Evolutionary conservation across 2,329 filamentous ascomycete species (phyloP).

Genomic region (Aspergillus sp.): DNA sequence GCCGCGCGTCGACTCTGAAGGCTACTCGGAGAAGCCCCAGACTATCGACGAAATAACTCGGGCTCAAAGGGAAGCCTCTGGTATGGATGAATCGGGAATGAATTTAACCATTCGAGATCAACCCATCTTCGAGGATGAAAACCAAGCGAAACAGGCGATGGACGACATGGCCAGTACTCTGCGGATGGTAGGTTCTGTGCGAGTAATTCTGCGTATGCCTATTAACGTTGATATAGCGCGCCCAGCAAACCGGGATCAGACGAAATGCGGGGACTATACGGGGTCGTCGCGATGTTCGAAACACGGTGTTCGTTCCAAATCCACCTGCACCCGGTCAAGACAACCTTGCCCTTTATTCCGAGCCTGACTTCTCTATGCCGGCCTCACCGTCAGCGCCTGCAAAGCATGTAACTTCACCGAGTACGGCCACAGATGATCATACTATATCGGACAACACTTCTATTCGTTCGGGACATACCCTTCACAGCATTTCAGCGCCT

Average conservation of each 20-base stretch:
- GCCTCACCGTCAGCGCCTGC: slow-evolving; percentile 27
- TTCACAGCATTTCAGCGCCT: slow-evolving; percentile 58
- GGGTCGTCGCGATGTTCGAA: slow-evolving; percentile 81
- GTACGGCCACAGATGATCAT: slow-evolving; percentile 54
- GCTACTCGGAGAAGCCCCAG: slow-evolving; percentile 31
- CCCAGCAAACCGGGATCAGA: slow-evolving; percentile 45
- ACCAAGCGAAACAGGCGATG: slow-evolving; percentile 40
- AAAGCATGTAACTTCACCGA: slow-evolving; percentile 38
- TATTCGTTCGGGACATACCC: slow-evolving; percentile 75
- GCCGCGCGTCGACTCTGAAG: slow-evolving; percentile 31
- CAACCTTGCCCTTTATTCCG: slow-evolving; percentile 17
- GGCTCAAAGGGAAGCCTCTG: slow-evolving; percentile 35
- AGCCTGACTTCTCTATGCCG: slow-evolving; percentile 18
- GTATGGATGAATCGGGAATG: slow-evolving; percentile 34
- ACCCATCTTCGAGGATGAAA: slow-evolving; percentile 42
- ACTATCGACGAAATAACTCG: slow-evolving; percentile 37
- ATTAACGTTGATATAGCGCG: slow-evolving; percentile 27
- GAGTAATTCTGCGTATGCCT: not conserved
- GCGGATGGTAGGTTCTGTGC: slow-evolving; percentile 27
- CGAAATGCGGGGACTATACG: slow-evolving; percentile 68
- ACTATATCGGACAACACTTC: slow-evolving; percentile 78
- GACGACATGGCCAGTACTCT: slow-evolving; percentile 42
- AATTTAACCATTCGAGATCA: slow-evolving; percentile 42
- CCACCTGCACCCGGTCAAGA: slow-evolving; percentile 28
- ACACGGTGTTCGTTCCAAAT: slow-evolving; percentile 71